Percentiles rank a stretch among this genome's conserved stretches.
Conservation (phyloP, 1,139 yeast genomes). For the Sugiyamaella xylanicola region DNA sequence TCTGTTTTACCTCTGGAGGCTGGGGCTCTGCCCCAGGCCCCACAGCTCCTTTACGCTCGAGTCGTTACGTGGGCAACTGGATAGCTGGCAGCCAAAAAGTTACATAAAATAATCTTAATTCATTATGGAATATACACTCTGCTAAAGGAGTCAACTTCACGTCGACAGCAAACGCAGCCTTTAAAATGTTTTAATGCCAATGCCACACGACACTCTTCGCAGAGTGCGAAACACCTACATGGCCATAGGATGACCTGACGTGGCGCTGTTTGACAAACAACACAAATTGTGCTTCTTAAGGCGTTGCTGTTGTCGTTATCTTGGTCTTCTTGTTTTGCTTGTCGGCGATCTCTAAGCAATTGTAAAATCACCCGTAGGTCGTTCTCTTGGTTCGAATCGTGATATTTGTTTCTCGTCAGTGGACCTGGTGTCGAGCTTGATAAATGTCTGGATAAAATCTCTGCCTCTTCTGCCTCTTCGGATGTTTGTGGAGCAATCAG, state of each 20-base stretch:
- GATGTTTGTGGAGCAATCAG: conserved; percentile 32
- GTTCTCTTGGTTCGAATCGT: conserved; percentile 14
- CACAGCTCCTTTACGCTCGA: too few species aligned
- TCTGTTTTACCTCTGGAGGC: too few species aligned
- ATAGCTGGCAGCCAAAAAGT: too few species aligned
- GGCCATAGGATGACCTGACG: conserved; percentile 91
- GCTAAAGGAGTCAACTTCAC: conserved; percentile 57
- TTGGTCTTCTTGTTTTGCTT: conserved; percentile 24
- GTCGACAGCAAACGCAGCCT: conserved; percentile 84
- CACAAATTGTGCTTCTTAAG: conserved; percentile 50
- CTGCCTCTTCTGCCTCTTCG: conserved; percentile 31
- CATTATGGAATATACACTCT: conserved; percentile 30
- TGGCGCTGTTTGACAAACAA: conserved; percentile 74
- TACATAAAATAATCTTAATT: too few species aligned
- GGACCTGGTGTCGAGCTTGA: conserved; percentile 21
- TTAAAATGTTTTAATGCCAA: conserved; percentile 72
- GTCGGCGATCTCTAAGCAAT: conserved; percentile 19
- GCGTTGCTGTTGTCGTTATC: conserved; percentile 11
- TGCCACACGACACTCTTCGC: conserved; percentile 81
- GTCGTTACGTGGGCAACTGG: too few species aligned
- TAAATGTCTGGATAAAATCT: conserved; percentile 30
- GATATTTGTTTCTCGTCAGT: conserved; percentile 32
- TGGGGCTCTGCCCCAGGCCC: too few species aligned
- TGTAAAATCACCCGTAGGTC: conserved; percentile 19
- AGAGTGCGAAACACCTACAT: conserved; percentile 83